These are phyloP conservation scores for Ceratocystis colombiana DNA, from an alignment of 2,329 filamentous ascomycete species.

Conservation along the genomic window DNA sequence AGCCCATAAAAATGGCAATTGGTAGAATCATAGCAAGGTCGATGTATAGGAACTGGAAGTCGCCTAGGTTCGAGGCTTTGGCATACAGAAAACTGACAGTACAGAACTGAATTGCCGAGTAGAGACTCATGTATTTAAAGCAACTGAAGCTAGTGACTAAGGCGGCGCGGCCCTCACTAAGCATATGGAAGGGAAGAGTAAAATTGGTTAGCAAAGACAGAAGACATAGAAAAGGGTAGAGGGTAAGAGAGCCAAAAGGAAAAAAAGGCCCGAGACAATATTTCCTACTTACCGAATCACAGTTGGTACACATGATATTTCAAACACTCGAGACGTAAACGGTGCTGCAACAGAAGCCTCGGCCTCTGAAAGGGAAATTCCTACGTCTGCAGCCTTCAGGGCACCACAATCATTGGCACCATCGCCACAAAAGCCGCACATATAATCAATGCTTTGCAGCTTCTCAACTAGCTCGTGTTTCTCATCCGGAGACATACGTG, in stretches of 20 bases:
- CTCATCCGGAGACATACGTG: conserved; percentile 96
- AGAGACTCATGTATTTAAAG: conserved; percentile 99
- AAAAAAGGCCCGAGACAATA: not conserved
- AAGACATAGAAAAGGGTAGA: not conserved
- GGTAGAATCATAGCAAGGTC: conserved; percentile 86
- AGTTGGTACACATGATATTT: conserved; percentile 88
- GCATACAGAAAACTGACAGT: conserved; percentile 95
- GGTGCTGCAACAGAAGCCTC: conserved; percentile 97
- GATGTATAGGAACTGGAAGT: conserved; percentile 97
- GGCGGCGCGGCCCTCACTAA: conserved; percentile 70
- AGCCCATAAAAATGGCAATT: conserved; percentile 98
- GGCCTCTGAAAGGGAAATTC: conserved; percentile 91
- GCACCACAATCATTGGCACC: conserved; percentile 97
- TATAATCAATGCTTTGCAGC: conserved; percentile 90
- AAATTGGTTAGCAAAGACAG: not conserved
- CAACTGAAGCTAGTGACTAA: conserved; percentile 98
- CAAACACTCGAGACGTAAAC: conserved; percentile 89
- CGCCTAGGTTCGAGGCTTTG: conserved; percentile 83
- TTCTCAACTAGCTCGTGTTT: conserved; percentile 98
- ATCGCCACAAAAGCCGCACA: conserved; percentile 90
- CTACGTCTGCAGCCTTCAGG: conserved; percentile 91
- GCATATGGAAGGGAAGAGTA: not conserved
- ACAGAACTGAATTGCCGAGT: conserved; percentile 98
- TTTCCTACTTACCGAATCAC: conserved; percentile 54
- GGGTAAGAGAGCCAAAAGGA: not conserved